These are phyloP conservation scores for Massarina eburnea DNA, from an alignment of 2,329 filamentous ascomycete species.

Conservation along the genomic window DNA sequence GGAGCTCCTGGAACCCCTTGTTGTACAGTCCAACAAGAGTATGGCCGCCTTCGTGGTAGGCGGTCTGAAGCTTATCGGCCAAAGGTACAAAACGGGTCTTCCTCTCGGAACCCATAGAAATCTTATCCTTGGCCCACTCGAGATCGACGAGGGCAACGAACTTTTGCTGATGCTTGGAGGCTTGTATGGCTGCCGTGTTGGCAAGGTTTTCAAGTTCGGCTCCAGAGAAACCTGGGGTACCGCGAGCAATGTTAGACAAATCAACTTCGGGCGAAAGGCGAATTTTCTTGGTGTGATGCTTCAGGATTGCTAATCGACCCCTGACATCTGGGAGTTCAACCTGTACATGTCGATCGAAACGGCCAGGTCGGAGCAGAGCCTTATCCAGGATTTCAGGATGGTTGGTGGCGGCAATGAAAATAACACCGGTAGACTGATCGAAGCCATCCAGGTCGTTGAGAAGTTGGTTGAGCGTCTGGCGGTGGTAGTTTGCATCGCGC, in stretches of 20 bases:
- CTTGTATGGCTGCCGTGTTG: conserved; percentile 92
- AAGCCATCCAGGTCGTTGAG: conserved; percentile 97
- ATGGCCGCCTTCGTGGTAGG: conserved; percentile 94
- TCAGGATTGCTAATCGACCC: conserved; percentile 87
- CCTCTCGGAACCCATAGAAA: conserved; percentile 94
- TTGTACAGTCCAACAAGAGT: conserved; percentile 86
- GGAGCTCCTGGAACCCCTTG: conserved; percentile 73
- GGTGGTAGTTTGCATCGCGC: conserved; percentile 89
- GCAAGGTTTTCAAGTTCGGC: conserved; percentile 96
- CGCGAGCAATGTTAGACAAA: conserved; percentile 77
- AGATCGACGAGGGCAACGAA: conserved; percentile 79
- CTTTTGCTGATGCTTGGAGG: conserved; percentile 80
- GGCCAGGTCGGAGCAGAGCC: conserved; percentile 87
- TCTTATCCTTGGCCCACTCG: conserved; percentile 97
- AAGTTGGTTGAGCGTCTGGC: conserved; percentile 96
- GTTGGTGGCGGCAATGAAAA: conserved; percentile 95
- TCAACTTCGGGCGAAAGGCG: conserved; percentile 80
- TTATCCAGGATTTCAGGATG: conserved; percentile 94
- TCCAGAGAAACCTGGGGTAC: conserved; percentile 89
- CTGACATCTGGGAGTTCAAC: conserved; percentile 91
- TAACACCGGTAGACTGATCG: conserved; percentile 89
- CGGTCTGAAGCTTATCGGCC: conserved; percentile 94
- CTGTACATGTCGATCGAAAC: conserved; percentile 90
- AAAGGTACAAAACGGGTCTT: conserved; percentile 86
- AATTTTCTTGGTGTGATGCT: conserved; percentile 92